Evolutionary conservation across 306 rosid species (phyloP), one percentile per base, ranked within the genome.

Genomic region (Hippophae gyantsensis): DNA sequence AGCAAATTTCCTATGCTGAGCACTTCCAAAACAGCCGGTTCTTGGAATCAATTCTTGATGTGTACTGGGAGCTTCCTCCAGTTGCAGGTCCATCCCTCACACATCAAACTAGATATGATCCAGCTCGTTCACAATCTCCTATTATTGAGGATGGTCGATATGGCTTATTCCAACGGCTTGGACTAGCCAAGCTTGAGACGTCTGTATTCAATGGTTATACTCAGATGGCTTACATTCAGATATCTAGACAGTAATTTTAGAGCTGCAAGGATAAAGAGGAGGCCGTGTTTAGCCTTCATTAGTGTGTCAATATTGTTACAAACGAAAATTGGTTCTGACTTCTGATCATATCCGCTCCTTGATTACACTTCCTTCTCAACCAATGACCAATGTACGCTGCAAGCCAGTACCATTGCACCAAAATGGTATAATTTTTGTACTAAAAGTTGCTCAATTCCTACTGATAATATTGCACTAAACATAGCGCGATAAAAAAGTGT

Each of bases 31-130:
- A 88, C 63, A 93, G 99, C 75, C 82, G 89, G 13, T 80, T 62
- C 67, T 6, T 93, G 61, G 97, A 93, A 72, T 88, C 97, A 23
- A 76, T 93, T 72, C 99, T 93, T 43, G 97, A 93, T 61, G 81
- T 93, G 62, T 93, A 88, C 66, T 93, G 99, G 99, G 99, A 93
- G 78, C 89, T 93, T 43, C 94, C 97, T 73, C 99, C 99, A 0
- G 95, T 78, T 54, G 97, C 99, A 8, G 99, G 99, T 47, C 99
- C 99, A 42, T 93, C 99, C 53, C 89, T 93, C 64, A 93, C 99
- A 43, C 99, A 93, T 76, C 99, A 93, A 72, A 84, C 88, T 56
- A 78, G 99, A 62, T 93, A 88, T 55, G 97, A 93, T 76, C 99
- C 99, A 27, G 99, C 97, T 68, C 99, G 99, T 42, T 67, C 81